A percentile compares a stretch with the other conserved stretches of the same genome.
Conservation (phyloP, 345 rosid species). For the Corchorus olitorius region DNA sequence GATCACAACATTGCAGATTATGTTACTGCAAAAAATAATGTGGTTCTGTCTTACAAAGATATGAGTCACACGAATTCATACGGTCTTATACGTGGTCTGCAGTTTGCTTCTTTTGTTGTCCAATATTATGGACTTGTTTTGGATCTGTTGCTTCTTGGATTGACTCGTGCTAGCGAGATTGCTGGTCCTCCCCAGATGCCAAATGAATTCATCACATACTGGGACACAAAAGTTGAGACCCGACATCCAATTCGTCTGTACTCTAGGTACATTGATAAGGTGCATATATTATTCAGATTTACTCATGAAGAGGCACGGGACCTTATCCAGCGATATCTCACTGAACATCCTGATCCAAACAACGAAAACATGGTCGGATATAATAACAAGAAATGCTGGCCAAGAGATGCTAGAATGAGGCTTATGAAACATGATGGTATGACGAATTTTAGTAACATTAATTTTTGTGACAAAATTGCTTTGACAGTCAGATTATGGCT, state of each 20-base stretch:
- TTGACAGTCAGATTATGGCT: background rate
- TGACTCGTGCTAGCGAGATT: conserved; percentile 99
- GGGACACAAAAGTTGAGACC: conserved; percentile 99
- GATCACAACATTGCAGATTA: conserved; percentile 99
- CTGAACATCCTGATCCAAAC: conserved; percentile 99
- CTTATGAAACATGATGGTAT: conserved; percentile 99
- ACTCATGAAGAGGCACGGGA: conserved; percentile 99
- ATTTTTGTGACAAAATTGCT: background rate
- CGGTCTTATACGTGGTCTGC: conserved; percentile 99
- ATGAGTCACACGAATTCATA: conserved; percentile 99
- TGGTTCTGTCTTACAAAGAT: conserved; percentile 96
- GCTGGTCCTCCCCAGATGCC: conserved; percentile 99
- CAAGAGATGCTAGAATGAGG: conserved; percentile 99
- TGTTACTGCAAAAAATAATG: conserved; percentile 98
- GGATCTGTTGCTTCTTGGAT: conserved; percentile 94
- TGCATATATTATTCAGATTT: conserved; percentile 94
- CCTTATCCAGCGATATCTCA: conserved; percentile 97
- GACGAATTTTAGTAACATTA: background rate
- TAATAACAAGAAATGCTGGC: conserved; percentile 99
- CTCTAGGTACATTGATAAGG: conserved; percentile 93
- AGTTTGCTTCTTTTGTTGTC: conserved; percentile 99
- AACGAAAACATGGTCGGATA: conserved; percentile 99
- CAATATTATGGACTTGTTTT: conserved; percentile 97
- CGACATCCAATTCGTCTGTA: conserved; percentile 95
- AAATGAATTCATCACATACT: conserved; percentile 93